Conservation (phyloP, 768 basidiomycete genomes). For the Xerocomellus dryophilus region DNA sequence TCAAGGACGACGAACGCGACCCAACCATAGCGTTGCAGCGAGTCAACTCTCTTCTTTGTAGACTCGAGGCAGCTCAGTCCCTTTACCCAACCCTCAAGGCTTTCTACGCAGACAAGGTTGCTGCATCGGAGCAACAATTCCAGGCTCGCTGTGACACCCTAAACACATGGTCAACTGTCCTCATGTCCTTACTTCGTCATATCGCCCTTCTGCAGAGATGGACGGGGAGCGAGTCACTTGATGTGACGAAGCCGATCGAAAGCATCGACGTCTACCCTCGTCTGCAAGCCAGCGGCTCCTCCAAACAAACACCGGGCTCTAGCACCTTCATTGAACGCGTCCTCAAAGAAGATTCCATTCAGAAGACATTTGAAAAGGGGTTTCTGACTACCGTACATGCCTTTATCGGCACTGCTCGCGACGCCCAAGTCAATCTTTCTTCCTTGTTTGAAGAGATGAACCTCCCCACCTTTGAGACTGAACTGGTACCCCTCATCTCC, state of each 20-base stretch:
- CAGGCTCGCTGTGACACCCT: constrained; percentile 85
- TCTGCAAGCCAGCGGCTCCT: constrained; percentile 29
- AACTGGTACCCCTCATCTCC: constrained; percentile 88
- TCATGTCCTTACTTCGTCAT: constrained; percentile 79
- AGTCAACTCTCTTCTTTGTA: constrained; percentile 64
- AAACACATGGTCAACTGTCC: constrained; percentile 89
- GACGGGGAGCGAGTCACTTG: constrained; percentile 91
- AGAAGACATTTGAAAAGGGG: constrained; percentile 89
- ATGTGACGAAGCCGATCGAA: constrained; percentile 79
- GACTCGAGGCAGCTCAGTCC: constrained; percentile 78
- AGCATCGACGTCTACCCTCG: constrained; percentile 48
- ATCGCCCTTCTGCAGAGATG: constrained; percentile 80
- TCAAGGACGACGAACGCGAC: constrained; percentile 40
- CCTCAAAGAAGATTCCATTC: constrained; percentile 94
- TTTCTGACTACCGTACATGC: constrained; percentile 84
- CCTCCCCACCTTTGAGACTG: constrained; percentile 85
- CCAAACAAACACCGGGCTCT: constrained; percentile 55
- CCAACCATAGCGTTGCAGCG: constrained; percentile 52
- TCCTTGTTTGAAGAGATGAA: constrained; percentile 81
- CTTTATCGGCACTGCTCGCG: constrained; percentile 81
- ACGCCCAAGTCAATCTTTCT: constrained; percentile 79
- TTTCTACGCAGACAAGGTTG: constrained; percentile 73
- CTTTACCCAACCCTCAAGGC: constrained; percentile 84
- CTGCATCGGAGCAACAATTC: constrained; percentile 63
- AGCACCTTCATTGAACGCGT: constrained; percentile 91